A percentile compares a stretch with the other conserved stretches of the same genome.
Conservation (phyloP, 306 rosid species). For the Cucurbita maxima region DNA sequence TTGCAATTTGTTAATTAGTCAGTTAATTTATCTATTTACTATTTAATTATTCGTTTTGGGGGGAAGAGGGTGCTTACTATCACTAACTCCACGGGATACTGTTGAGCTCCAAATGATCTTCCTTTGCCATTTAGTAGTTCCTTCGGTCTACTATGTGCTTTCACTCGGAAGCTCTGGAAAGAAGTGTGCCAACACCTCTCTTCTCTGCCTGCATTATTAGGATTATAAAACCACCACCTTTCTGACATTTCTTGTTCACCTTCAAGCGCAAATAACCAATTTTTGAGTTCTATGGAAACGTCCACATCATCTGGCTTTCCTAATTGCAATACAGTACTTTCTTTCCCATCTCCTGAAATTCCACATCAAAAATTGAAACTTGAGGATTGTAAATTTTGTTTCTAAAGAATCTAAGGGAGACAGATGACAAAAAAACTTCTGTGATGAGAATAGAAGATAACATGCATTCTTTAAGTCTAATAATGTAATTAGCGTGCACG, state of each 20-base stretch:
- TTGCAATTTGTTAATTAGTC: not conserved
- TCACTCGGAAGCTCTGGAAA: constrained; percentile 48
- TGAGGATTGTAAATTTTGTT: not conserved
- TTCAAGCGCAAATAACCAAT: constrained; percentile 96
- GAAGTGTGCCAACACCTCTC: constrained; percentile 83
- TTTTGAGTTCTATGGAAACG: constrained; percentile 57
- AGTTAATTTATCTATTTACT: not conserved
- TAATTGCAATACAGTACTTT: constrained; percentile 33
- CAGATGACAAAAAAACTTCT: not conserved
- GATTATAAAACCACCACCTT: constrained; percentile 50
- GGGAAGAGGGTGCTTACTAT: constrained; percentile 31
- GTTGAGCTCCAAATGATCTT: constrained; percentile 17
- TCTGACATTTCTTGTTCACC: constrained; percentile 65
- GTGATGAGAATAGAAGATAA: not conserved
- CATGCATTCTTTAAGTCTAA: not conserved
- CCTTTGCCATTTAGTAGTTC: constrained; percentile 28
- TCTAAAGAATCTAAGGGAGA: not conserved
- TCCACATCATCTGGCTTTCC: constrained; percentile 80
- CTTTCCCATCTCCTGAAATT: constrained; percentile 33
- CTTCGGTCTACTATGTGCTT: constrained; percentile 51
- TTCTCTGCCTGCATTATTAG: constrained; percentile 50
- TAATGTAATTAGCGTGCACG: not conserved
- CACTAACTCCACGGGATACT: constrained; percentile 55
- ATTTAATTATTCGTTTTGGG: not conserved
- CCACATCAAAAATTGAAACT: constrained; percentile 15